Evolutionary conservation across 208 protist species (phyloP).

Genomic region (Acanthamoeba quina): DNA sequence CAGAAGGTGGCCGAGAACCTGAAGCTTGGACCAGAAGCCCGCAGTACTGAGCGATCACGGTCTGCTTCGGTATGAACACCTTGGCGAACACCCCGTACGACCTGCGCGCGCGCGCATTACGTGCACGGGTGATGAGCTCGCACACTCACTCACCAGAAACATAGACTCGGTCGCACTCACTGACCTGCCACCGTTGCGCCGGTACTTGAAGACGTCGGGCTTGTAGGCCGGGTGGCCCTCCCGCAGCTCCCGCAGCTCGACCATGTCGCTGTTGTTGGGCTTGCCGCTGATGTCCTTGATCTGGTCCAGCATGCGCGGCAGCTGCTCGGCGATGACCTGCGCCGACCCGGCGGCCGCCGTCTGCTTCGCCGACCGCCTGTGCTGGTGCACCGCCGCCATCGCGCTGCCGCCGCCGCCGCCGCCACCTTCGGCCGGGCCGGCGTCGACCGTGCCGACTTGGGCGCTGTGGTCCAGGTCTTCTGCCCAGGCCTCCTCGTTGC

Average conservation of each 20-base stretch:
- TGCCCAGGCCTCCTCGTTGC: neutral
- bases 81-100: slow-evolving; percentile 6
- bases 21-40: neutral
- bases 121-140: neutral
- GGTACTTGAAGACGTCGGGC: neutral
- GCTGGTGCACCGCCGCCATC: neutral
- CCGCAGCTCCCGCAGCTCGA: neutral
- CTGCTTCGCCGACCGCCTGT: neutral
- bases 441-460: neutral
- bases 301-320: neutral
- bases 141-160: no score
- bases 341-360: no score
- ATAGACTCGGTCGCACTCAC: no score
- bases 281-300: neutral
- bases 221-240: neutral
- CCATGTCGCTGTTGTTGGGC: neutral
- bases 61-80: neutral
- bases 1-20: neutral
- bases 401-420: no score
- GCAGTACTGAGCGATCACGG: neutral
- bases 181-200: neutral
- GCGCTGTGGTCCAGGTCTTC: neutral
- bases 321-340: neutral
- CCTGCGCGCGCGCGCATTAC: neutral
- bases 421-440: neutral